Evolutionary conservation across 2,329 filamentous ascomycete species (phyloP).

Genomic region (Sarocladiaceae sp.): DNA sequence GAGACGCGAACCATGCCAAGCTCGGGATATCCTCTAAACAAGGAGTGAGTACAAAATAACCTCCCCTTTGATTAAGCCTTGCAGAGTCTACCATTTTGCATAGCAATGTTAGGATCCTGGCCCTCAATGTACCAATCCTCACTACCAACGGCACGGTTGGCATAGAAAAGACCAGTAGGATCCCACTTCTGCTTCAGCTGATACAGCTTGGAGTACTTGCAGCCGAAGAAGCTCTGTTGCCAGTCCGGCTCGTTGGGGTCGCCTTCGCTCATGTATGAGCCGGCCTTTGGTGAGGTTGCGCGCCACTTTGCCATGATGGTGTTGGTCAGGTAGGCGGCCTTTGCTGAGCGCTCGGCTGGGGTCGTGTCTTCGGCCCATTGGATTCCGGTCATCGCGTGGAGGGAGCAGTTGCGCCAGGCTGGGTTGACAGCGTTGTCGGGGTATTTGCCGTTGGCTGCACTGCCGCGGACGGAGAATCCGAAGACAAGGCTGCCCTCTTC

Average conservation of each 20-base stretch:
- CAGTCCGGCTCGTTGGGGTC: slow-evolving; percentile 35
- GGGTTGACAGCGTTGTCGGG: slow-evolving; percentile 5
- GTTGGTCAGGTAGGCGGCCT: neutral
- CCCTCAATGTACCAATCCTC: slow-evolving; percentile 35
- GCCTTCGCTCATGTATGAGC: slow-evolving; percentile 41
- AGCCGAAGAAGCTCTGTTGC: slow-evolving; percentile 36
- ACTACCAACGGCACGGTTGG: slow-evolving; percentile 39
- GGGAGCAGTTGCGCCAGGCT: neutral
- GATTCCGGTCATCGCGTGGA: slow-evolving; percentile 5
- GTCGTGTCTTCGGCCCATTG: neutral
- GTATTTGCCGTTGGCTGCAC: neutral
- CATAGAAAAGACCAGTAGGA: slow-evolving; percentile 37
- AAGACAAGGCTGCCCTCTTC: neutral
- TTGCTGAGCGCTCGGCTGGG: neutral
- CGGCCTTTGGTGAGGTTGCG: slow-evolving; percentile 26
- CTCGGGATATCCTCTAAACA: no score
- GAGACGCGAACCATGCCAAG: no score
- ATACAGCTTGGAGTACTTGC: slow-evolving; percentile 32
- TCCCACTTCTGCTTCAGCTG: slow-evolving; percentile 44
- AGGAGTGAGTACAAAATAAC: no score
- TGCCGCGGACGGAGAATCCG: slow-evolving; percentile 5
- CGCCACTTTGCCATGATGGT: slow-evolving; percentile 3
- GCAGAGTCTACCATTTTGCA: slow-evolving; percentile 2
- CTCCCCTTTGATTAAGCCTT: no score
- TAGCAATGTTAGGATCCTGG: slow-evolving; percentile 2